A percentile compares a stretch with the other conserved stretches of the same genome.
Evolutionary conservation across 2,329 filamentous ascomycete species (phyloP).

Genomic region (Cladophialophora bantiana): DNA sequence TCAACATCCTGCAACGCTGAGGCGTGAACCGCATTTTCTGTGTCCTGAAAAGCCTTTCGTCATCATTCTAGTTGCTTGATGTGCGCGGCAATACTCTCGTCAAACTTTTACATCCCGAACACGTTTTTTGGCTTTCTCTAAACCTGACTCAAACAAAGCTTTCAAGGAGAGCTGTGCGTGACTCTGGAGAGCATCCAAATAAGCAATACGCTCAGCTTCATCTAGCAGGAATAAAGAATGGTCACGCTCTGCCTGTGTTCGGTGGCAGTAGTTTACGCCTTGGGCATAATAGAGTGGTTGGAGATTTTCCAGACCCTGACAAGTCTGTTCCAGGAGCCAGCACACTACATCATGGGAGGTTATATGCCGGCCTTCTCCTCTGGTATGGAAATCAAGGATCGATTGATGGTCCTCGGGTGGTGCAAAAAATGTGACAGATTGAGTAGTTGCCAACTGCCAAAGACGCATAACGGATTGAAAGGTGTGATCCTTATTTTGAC

Average conservation of each 20-base stretch:
- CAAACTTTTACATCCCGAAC: slow-evolving; percentile 19
- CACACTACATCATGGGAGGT: slow-evolving; percentile 59
- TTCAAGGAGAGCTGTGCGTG: slow-evolving; percentile 61
- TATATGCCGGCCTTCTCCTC: slow-evolving; percentile 44
- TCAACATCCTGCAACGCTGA: slow-evolving; percentile 62
- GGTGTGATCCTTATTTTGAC: slow-evolving; percentile 71
- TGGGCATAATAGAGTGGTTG: slow-evolving; percentile 69
- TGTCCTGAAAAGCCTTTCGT: slow-evolving; percentile 33
- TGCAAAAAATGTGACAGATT: slow-evolving; percentile 68
- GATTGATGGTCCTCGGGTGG: slow-evolving; percentile 65
- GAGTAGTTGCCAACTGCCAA: slow-evolving; percentile 70
- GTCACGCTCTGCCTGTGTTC: slow-evolving; percentile 39
- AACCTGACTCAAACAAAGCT: slow-evolving; percentile 58
- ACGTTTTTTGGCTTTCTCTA: slow-evolving; percentile 8
- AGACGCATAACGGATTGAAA: slow-evolving; percentile 77
- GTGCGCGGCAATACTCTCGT: slow-evolving; percentile 31
- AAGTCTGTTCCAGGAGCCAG: slow-evolving; percentile 68
- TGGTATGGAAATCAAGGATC: slow-evolving; percentile 50
- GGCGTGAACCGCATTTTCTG: slow-evolving; percentile 47
- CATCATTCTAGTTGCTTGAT: slow-evolving; percentile 39
- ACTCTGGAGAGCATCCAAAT: slow-evolving; percentile 57
- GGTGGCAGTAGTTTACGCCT: slow-evolving; percentile 59
- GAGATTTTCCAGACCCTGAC: slow-evolving; percentile 55
- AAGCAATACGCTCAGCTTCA: not conserved
- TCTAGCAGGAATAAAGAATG: slow-evolving; percentile 11